These are phyloP conservation scores for Vaccinium myrtillus DNA, from an alignment of 148 eudicot genomes.

Conservation along the genomic window DNA sequence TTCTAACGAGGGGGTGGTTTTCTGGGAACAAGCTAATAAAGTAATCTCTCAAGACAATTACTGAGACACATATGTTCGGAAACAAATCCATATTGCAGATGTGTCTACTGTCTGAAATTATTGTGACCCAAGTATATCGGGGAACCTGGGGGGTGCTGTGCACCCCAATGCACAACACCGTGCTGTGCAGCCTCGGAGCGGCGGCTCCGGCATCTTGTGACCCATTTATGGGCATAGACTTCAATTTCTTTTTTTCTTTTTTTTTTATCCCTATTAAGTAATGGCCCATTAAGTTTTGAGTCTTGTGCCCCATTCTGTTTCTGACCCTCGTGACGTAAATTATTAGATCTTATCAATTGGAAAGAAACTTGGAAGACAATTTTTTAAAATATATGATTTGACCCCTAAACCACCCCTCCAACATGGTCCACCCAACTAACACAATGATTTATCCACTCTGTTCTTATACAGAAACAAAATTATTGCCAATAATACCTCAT, in stretches of 20 bases:
- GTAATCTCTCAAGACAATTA: too few relatives aligned
- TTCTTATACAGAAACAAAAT: neutral
- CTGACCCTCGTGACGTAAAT: too few relatives aligned
- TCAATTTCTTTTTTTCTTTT: neutral
- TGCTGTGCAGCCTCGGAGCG: too few relatives aligned
- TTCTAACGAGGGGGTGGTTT: too few relatives aligned
- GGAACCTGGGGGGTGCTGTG: too few relatives aligned
- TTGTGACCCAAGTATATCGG: too few relatives aligned
- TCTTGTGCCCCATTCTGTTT: neutral
- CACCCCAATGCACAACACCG: too few relatives aligned
- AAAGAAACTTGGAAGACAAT: neutral
- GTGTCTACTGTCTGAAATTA: too few relatives aligned
- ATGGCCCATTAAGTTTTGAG: neutral
- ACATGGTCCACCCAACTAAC: conserved; percentile 2
- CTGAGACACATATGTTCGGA: too few relatives aligned
- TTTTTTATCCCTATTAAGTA: neutral
- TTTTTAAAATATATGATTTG: neutral
- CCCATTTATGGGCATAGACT: neutral
- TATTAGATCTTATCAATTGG: neutral
- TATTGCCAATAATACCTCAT: neutral
- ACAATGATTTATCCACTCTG: neutral
- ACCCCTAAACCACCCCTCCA: neutral
- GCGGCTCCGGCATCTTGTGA: too few relatives aligned
- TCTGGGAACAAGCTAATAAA: too few relatives aligned
- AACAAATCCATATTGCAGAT: too few relatives aligned